phyloP scores from a whole-genome alignment of 2,329 filamentous ascomycete genomes.

The Cladosporium phlei region DNA sequence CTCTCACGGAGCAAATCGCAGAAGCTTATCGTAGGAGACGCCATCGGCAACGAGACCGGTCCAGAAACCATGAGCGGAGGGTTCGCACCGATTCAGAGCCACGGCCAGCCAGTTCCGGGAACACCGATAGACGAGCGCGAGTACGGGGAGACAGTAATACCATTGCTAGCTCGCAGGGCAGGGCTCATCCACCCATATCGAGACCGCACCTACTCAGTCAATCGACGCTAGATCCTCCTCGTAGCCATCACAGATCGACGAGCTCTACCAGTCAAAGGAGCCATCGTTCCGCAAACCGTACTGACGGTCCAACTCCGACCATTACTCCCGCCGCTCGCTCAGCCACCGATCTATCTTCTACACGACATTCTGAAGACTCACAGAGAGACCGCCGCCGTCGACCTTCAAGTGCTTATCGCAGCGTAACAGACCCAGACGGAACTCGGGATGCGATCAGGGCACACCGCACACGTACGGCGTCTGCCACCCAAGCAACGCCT shows the following conservation, averaged over 20 bases:
- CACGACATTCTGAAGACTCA: conserved; percentile 29
- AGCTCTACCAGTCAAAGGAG: conserved; percentile 31
- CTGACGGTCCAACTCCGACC: conserved; percentile 39
- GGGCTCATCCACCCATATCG: conserved; percentile 40
- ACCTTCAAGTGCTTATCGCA: conserved; percentile 43
- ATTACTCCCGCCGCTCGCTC: conserved; percentile 55
- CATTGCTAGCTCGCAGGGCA: conserved; percentile 7
- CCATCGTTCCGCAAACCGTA: conserved; percentile 32
- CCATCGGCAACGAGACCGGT: conserved; percentile 52
- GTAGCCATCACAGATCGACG: conserved; percentile 42
- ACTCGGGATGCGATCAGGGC: neutral
- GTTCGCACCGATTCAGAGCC: conserved; percentile 1
- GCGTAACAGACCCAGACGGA: conserved; percentile 34
- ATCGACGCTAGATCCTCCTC: conserved; percentile 29
- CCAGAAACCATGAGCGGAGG: conserved; percentile 23
- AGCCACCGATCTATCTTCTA: conserved; percentile 56
- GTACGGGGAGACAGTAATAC: conserved; percentile 3
- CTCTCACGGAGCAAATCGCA: conserved; percentile 84
- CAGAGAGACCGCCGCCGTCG: conserved; percentile 30
- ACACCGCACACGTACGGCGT: conserved; percentile 17
- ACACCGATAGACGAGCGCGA: conserved; percentile 5
- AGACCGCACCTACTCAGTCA: conserved; percentile 43
- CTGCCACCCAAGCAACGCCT: neutral
- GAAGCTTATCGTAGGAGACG: conserved; percentile 72
- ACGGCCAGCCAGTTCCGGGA: conserved; percentile 9